Percentiles rank a stretch among this genome's conserved stretches.
phyloP scores from a whole-genome alignment of 345 rosid genomes.

The Eucalyptus marginata region DNA sequence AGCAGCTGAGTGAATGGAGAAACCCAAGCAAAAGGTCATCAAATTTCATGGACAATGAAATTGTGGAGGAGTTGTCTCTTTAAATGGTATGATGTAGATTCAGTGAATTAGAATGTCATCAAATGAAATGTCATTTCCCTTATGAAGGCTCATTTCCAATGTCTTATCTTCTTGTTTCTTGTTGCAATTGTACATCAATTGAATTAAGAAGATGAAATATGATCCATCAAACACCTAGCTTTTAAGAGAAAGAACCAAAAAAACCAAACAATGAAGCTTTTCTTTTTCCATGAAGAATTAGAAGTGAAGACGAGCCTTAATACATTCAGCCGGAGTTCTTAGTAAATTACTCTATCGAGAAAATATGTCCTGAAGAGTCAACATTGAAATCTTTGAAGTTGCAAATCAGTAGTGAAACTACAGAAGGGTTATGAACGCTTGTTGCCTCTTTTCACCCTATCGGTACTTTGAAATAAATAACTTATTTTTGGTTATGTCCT shows the following conservation, averaged over 20 bases:
- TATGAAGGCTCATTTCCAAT: not conserved
- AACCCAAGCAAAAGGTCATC: not conserved
- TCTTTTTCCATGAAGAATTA: not conserved
- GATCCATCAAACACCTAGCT: not conserved
- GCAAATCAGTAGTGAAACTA: not conserved
- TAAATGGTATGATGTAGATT: too few relatives aligned
- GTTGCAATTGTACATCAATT: not conserved
- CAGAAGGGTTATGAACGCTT: not conserved
- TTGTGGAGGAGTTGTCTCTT: not conserved
- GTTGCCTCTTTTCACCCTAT: not conserved
- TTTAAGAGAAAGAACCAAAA: not conserved
- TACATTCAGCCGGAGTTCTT: not conserved
- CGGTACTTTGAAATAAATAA: not conserved
- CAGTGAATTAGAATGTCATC: rapidly evolving
- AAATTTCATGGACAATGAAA: not conserved
- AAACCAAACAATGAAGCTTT: not conserved
- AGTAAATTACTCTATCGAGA: not conserved
- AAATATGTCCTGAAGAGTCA: rapidly evolving
- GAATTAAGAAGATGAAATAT: not conserved
- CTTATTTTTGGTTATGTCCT: not conserved
- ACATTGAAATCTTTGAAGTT: not conserved
- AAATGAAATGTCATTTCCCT: not conserved
- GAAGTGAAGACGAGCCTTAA: not conserved
- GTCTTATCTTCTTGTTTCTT: not conserved
- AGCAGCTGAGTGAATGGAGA: not conserved